phyloP scores from a whole-genome alignment of 345 rosid species.

The Eucalyptus paniculata region DNA sequence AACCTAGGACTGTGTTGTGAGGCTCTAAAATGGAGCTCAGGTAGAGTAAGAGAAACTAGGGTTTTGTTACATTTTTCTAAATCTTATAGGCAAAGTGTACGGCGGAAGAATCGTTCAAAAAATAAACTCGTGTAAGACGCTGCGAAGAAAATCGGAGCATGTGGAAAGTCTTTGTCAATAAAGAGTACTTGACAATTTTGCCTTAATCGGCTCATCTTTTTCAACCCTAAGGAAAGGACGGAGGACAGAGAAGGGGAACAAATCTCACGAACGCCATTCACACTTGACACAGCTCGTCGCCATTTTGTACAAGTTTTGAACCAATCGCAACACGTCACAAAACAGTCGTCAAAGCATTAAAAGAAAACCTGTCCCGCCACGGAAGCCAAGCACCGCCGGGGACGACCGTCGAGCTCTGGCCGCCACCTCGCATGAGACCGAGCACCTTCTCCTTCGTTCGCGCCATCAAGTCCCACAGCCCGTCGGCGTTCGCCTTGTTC shows the following conservation, averaged over 20 bases:
- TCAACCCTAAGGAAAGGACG: neutral
- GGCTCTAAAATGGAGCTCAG: neutral
- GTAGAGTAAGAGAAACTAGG: neutral
- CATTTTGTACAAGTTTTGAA: neutral
- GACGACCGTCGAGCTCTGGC: neutral
- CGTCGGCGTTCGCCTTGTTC: slow-evolving; percentile 27
- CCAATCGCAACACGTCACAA: neutral
- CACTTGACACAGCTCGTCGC: neutral
- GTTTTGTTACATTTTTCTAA: neutral
- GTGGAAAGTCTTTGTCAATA: neutral
- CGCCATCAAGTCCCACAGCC: slow-evolving; percentile 28
- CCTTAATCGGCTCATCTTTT: neutral
- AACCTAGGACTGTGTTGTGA: neutral
- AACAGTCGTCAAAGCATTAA: neutral
- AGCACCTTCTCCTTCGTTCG: neutral
- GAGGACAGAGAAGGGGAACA: neutral
- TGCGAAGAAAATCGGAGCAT: neutral
- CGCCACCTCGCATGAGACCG: neutral
- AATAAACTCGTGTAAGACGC: too few species aligned
- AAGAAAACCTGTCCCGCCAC: neutral
- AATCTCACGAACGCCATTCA: neutral
- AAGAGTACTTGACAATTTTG: neutral
- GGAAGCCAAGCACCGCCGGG: neutral
- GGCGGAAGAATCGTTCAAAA: neutral
- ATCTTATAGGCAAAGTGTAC: neutral